These are phyloP conservation scores for Achlya hypogyna DNA, from an alignment of 352 stramenopile species.

Conservation along the genomic window DNA sequence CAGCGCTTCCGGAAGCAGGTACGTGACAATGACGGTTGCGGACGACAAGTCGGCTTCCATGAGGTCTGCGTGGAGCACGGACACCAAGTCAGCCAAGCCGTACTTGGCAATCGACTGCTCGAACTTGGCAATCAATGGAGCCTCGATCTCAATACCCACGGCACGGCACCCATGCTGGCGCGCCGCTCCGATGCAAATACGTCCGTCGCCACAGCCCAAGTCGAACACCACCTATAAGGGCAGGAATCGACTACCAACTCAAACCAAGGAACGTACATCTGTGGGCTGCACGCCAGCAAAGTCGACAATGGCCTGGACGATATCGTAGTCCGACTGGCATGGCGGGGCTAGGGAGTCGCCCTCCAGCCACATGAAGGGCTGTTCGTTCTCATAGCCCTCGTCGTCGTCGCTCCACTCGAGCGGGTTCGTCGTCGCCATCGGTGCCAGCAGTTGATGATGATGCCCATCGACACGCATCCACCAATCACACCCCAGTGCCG, in stretches of 20 bases:
- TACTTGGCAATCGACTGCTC: constrained; percentile 28
- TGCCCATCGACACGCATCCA: not conserved
- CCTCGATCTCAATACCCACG: constrained; percentile 47
- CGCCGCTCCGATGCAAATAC: constrained; percentile 48
- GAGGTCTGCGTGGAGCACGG: constrained; percentile 38
- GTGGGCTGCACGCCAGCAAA: constrained; percentile 32
- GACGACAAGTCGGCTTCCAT: constrained; percentile 39
- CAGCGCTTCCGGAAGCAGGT: constrained; percentile 44
- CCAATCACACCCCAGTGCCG: not conserved
- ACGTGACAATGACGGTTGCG: constrained; percentile 49
- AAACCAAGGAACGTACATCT: constrained; percentile 28
- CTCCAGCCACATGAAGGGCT: constrained; percentile 53
- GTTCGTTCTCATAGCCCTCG: constrained; percentile 36
- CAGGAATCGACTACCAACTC: not conserved
- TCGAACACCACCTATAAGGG: constrained; percentile 36
- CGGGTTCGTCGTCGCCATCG: not conserved
- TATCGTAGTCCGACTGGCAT: constrained; percentile 45
- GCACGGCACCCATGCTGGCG: constrained; percentile 33
- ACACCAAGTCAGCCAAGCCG: constrained; percentile 34
- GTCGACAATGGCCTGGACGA: constrained; percentile 47
- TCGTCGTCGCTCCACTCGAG: constrained; percentile 18
- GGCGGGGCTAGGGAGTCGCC: constrained; percentile 49
- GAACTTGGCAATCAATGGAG: constrained; percentile 42
- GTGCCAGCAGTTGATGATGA: not conserved
- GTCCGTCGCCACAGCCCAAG: constrained; percentile 46